Base-by-base conservation (phyloP, 495 filamentous ascomycete species). In the Penicilliopsis zonata region DNA sequence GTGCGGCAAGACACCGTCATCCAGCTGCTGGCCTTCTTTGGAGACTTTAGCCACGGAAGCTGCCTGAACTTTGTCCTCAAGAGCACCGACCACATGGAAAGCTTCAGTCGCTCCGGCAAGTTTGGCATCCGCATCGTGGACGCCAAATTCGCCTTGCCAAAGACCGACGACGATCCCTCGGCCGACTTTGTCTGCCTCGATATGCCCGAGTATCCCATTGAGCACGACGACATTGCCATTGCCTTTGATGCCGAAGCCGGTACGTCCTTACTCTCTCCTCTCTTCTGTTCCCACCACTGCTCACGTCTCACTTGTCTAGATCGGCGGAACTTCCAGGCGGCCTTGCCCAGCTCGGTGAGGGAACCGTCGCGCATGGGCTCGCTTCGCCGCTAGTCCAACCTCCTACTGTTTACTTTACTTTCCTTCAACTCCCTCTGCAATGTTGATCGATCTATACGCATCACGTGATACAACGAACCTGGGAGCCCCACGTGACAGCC, bases 181-280 rank as follows among this genome's bases (percentile, higher is more conserved):
- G 69, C 72, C 31, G 65, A 69, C 14, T 93, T 87, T 57, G 62
- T 90, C 13, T 86, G 79, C 48, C 54, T 93, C 35, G 86, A 94
- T 49, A 65, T 81, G 65, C 78, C 82, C 3, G 86, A 92, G 33
- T 86, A 88, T 57, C 80, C 85, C 1, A 78, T 80, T 13, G 85
- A 92, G 57, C 83, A 92, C 52, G 86, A 93, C 55, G 86, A 94
- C 58, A 80, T 94, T 44, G 63, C 75, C 14, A 79, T 94, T 44
- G 46, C 74, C 15, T 94, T 94, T 63, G 83, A 92, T 26, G 75
- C 59, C 17, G 78, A 79, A 47, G 52, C 69, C 44, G 82, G 86
- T 94, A 63, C 53, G 81, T 70, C 32, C 9, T 8, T 22, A 18
- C 14, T 9, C 4, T 22, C 33, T 19, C 7, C n/a, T 14, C 0